phyloP scores from a whole-genome alignment of 371 early-diverging fungal genomes.

The Circinella minor region DNA sequence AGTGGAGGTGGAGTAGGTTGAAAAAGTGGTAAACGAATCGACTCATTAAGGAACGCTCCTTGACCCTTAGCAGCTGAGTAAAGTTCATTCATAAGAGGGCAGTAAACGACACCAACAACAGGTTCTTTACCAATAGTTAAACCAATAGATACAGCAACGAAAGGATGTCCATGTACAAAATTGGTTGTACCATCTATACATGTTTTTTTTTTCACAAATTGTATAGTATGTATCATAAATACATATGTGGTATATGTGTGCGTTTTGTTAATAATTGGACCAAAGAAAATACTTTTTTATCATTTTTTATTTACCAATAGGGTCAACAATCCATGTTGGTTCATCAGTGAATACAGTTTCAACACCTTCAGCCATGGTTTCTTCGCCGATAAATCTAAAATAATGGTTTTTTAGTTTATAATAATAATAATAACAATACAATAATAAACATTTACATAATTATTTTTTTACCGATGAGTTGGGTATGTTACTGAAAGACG shows the following conservation, averaged over 20 bases:
- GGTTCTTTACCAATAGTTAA: constrained; percentile 74
- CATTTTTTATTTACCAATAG: constrained; percentile 77
- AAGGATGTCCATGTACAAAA: constrained; percentile 91
- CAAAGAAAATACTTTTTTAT: neutral
- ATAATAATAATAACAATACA: too few relatives aligned
- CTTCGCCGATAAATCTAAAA: constrained; percentile 90
- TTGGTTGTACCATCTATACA: constrained; percentile 84
- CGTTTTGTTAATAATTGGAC: too few relatives aligned
- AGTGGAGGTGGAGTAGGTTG: constrained; percentile 59
- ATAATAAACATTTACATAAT: too few relatives aligned
- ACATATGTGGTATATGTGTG: too few relatives aligned
- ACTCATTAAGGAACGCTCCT: constrained; percentile 73
- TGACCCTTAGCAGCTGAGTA: constrained; percentile 68
- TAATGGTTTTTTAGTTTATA: too few relatives aligned
- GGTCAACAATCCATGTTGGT: constrained; percentile 94
- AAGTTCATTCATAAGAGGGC: constrained; percentile 86
- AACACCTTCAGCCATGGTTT: constrained; percentile 71
- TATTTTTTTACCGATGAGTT: constrained; percentile 58
- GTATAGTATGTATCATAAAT: too few relatives aligned
- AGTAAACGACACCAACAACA: constrained; percentile 90
- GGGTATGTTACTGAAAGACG: constrained; percentile 66
- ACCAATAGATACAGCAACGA: constrained; percentile 86
- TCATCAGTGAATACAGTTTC: constrained; percentile 66
- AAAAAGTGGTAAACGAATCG: constrained; percentile 62
- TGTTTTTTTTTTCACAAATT: neutral